Percentiles rank a stretch among this genome's conserved stretches.
phyloP scores from a whole-genome alignment of 1,284 basidiomycete species.

The Baeospora myosura region DNA sequence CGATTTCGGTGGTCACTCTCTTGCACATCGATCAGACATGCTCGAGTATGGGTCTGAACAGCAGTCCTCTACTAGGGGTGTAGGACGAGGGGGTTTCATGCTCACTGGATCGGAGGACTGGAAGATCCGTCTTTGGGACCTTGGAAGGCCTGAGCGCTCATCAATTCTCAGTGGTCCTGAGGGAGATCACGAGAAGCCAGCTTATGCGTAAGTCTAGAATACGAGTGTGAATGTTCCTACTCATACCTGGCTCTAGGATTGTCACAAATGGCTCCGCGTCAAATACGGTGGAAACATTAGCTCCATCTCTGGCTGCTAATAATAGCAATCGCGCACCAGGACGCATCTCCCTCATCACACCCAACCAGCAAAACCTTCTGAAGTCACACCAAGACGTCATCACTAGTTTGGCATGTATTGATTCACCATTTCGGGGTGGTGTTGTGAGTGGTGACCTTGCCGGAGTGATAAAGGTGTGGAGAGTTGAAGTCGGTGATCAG shows the following conservation, averaged over 20 bases:
- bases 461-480: constrained; percentile 79
- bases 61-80: constrained; percentile 25
- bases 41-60: constrained; percentile 40
- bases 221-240: too few species aligned
- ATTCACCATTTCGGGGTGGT: constrained; percentile 81
- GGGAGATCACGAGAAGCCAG: constrained; percentile 57
- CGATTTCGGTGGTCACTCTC: constrained; percentile 65
- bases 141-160: constrained; percentile 66
- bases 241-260: too few species aligned
- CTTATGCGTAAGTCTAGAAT: constrained; percentile 67
- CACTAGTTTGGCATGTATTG: constrained; percentile 73
- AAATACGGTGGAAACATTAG: constrained; percentile 61
- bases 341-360: constrained; percentile 69
- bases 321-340: constrained; percentile 63
- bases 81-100: constrained; percentile 67
- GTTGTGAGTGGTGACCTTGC: constrained; percentile 80
- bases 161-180: constrained; percentile 67
- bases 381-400: constrained; percentile 80
- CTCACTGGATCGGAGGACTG: constrained; percentile 80
- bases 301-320: constrained; percentile 33
- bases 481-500: constrained; percentile 40
- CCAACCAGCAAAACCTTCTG: constrained; percentile 72
- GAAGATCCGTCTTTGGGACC: constrained; percentile 77
- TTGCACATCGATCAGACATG: constrained; percentile 47
- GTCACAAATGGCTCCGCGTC: constrained; percentile 35